Base-by-base conservation (phyloP, 2,329 filamentous ascomycete species). In the Penicillium corylophilum region DNA sequence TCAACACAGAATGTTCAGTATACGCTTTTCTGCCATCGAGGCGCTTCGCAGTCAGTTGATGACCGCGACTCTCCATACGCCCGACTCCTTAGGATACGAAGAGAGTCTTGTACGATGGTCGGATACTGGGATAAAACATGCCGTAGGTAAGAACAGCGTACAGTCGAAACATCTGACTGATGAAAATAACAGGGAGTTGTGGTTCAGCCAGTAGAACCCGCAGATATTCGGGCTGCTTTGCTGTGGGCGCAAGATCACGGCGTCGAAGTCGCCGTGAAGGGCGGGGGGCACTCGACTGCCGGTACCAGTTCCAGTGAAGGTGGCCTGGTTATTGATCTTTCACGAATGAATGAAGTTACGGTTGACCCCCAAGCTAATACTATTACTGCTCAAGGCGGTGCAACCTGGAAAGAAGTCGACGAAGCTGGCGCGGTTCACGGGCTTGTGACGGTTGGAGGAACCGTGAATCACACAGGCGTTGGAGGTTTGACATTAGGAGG, bases 401-500 rank as follows among this genome's bases (percentile, higher is more conserved):
- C 77, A 41, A 66, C 74, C 2, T 84, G 82, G 80, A 71, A 71
- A 49, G 78, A 84, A 52, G 77, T 85, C 12, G 82, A 86, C 57
- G 70, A 74, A 13, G 77, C 75, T 0, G 78, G 77, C 1, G 79
- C 73, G 46, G 67, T 77, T 47, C 70, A 82, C 56, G 77, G 77
- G 0, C 74, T 86, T 36, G 83, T 82, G 2, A 82, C 82, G 1
- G 80, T 85, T 0, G 83, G 82, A 8, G 84, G 84, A 2, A 84
- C 83, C 0, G 81, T 86, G 9, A 81, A 81, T 38, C 80, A 85
- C 56, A 86, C 82, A 1, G 83, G 84, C 5, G 79, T 86, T 5
- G 83, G 81, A 2, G 84, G 81, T 0, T 69, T 86, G 13, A 77
- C 79, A 0, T 64, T 85, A 1, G 81, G 81, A 1, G 83, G 82